Evolutionary conservation across 495 filamentous ascomycete genomes (phyloP), one percentile per base, ranked within the genome.

Genomic region (Hypoxylon cercidicola): DNA sequence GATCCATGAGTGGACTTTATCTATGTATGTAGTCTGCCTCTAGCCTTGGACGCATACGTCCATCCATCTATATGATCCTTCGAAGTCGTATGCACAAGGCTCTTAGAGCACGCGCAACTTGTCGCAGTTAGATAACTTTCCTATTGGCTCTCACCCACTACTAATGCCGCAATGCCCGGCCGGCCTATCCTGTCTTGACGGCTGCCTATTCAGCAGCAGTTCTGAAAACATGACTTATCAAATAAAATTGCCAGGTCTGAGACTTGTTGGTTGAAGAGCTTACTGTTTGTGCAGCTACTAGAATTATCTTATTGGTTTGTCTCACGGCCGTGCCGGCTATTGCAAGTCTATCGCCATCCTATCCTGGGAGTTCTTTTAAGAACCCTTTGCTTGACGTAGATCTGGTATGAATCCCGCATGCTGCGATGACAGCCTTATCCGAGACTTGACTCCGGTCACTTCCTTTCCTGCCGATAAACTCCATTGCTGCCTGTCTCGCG

Each of bases 51-150:
- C n/a, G 12, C 2, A 41, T 15, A 41, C 15, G 4, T 15, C 2
- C 7, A 3, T 28, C 25, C 25, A 37, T n/a, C 28, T 51, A 49
- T 9, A 49, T 34, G 25, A 46, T 21, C 43, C 19, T 52, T 40
- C 47, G 28, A 1, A 13, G 45, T 59, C 37, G 46, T 44, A 34
- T 51, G 37, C 55, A 51, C 34, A 34, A 44, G 46, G 35, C n/a
- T n/a, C 55, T 58, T 48, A 58, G 55, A 49, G 16, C 32, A 47
- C 18, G n/a, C 54, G 43, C 43, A 57, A 40, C 40, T 16, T 46
- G 30, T 16, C 25, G 25, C 19, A 11, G 54, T 20, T 1, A 39
- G 39, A 4, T 41, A 47, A 23, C 30, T 43, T 40, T 19, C 34
- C 16, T 52, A 52, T 52, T 52, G 32, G 34, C 18, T 28, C 15